These are phyloP conservation scores for Bipolaris gigantea DNA, from an alignment of 2,329 filamentous ascomycete species.

Conservation along the genomic window DNA sequence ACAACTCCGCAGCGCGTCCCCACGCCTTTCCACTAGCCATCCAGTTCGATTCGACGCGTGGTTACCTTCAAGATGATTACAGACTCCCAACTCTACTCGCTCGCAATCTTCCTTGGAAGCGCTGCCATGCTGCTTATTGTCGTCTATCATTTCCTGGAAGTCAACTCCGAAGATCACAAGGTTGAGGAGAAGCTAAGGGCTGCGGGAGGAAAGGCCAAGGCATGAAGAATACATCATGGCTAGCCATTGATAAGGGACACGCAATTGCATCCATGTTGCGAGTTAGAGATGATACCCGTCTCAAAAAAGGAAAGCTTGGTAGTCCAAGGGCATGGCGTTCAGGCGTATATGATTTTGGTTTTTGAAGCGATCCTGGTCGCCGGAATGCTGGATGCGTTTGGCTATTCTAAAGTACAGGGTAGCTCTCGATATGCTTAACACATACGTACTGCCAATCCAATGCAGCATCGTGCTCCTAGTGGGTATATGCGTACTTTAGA, in stretches of 20 bases:
- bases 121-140: constrained; percentile 90
- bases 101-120: constrained; percentile 91
- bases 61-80: constrained; percentile 76
- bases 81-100: constrained; percentile 84
- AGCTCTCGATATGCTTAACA: neutral
- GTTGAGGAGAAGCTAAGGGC: constrained; percentile 33
- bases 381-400: neutral
- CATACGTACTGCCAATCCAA: neutral
- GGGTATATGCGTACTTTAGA: constrained; percentile 14
- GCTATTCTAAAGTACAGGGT: neutral
- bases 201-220: constrained; percentile 35
- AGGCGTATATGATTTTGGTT: constrained; percentile 4
- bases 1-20: constrained; percentile 22
- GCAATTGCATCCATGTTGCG: neutral
- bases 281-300: neutral
- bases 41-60: constrained; percentile 24
- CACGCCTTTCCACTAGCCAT: constrained; percentile 3
- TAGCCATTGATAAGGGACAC: neutral
- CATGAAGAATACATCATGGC: constrained; percentile 4
- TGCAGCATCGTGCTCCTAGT: neutral
- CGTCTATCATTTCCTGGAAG: constrained; percentile 92
- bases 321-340: constrained; percentile 6
- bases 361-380: neutral
- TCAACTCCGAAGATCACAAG: constrained; percentile 71
- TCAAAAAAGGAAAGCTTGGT: neutral